Base-by-base conservation (phyloP, 768 basidiomycete species). In the Tylopilus subfusipes region DNA sequence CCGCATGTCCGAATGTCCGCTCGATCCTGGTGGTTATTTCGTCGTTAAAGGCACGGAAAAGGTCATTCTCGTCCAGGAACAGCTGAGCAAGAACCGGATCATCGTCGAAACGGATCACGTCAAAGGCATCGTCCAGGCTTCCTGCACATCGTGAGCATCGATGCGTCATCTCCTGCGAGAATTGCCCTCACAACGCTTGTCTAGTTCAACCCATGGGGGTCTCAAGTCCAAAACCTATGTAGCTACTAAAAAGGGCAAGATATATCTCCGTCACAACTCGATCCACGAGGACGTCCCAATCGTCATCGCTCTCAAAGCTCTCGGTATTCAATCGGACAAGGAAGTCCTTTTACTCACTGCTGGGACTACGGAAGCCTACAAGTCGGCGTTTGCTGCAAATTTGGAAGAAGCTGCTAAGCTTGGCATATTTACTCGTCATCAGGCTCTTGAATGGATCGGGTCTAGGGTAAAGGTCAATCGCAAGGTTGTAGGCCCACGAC, bases 21-120 rank as follows among this genome's bases (percentile, higher is more conserved):
- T 98, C 54, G 97, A 99, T 74, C 96, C 97, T 12, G 97, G 97
- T n/a, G 97, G 97, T 4, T 98, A 98, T 69, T 99, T 99, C 71
- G 88, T 99, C 54, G 97, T 99, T 48, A 98, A 95, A 73, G 96
- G 96, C 34, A 99, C 96, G 40, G 96, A 99, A 73, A 99, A 98
- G 74, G 97, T 99, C 63, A 99, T 99, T 61, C 78, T 99, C 57
- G 96, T 99, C 8, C 97, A 99, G 71, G 97, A 98, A 69, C 97
- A 99, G 73, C 74, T 98, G 66, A 95, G 92, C 79, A 98, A 98
- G 79, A 98, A 99, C 71, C 83, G 97, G 39, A 99, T 99, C 67
- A 98, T 99, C 61, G 97, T 99, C 57, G 97, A 98, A 76, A 90
- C 87, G 7, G 97, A 98, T 71, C 73, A 80, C 21, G 85, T 85